These are phyloP conservation scores for Diaporthe australafricana DNA, from an alignment of 2,329 filamentous ascomycete species.

Conservation along the genomic window DNA sequence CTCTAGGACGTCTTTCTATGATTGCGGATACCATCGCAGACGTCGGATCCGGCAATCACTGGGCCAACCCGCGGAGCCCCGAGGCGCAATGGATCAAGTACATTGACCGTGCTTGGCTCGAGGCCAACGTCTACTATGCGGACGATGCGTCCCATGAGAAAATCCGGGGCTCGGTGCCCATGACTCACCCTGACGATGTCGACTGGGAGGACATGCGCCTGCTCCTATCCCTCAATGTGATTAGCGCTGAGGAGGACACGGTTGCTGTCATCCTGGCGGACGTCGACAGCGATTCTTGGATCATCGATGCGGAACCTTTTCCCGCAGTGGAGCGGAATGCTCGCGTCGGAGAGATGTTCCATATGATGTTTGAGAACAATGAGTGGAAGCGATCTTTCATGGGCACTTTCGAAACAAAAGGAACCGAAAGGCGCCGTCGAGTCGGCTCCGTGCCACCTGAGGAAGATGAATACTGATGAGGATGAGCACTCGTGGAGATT, in stretches of 20 bases:
- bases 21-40: constrained; percentile 27
- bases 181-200: too few relatives aligned
- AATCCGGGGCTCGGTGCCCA: too few relatives aligned
- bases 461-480: not conserved
- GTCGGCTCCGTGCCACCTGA: constrained; percentile 1
- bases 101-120: constrained; percentile 29
- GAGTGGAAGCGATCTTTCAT: not conserved
- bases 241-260: not conserved
- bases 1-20: constrained; percentile 24
- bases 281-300: constrained; percentile 20
- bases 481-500: not conserved
- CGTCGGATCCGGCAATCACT: constrained; percentile 19
- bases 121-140: constrained; percentile 1
- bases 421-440: constrained; percentile 17
- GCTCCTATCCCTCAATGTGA: not conserved
- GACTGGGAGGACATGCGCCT: not conserved
- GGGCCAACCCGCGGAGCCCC: not conserved
- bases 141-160: not conserved
- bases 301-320: constrained; percentile 18
- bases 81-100: constrained; percentile 7
- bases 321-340: constrained; percentile 5
- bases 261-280: constrained; percentile 31
- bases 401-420: constrained; percentile 20
- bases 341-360: constrained; percentile 25
- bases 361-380: not conserved